These are phyloP conservation scores for Canavalia gladiata DNA, from an alignment of 306 rosid species.

Conservation along the genomic window DNA sequence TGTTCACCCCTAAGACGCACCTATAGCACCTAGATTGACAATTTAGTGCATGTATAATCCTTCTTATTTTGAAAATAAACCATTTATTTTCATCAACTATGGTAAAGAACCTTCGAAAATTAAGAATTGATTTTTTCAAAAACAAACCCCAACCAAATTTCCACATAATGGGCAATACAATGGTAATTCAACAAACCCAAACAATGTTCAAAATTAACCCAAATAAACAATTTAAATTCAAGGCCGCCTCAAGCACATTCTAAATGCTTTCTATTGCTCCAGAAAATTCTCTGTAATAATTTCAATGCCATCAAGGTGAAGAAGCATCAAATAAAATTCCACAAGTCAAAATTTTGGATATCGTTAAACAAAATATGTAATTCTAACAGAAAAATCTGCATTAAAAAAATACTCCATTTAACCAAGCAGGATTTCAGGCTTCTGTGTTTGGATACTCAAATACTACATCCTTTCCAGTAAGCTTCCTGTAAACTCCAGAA, in stretches of 20 bases:
- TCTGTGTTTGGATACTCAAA: conserved; percentile 67
- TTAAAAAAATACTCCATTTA: background rate
- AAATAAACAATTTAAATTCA: conserved; percentile 13
- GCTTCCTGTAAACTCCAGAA: conserved; percentile 72
- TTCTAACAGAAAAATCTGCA: background rate
- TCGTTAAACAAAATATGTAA: background rate
- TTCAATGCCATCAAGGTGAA: conserved; percentile 5
- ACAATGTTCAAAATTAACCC: background rate
- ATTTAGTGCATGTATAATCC: background rate
- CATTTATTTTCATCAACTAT: background rate
- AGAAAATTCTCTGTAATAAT: conserved; percentile 5
- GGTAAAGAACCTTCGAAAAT: background rate
- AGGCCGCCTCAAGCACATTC: background rate
- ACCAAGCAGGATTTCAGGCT: conserved; percentile 42
- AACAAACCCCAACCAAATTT: background rate
- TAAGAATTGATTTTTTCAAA: background rate
- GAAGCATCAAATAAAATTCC: conserved; percentile 17
- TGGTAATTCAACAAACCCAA: background rate
- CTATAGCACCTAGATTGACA: background rate
- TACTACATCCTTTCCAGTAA: conserved; percentile 65
- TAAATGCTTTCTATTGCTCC: background rate
- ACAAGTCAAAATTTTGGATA: conserved; percentile 44
- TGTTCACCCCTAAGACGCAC: background rate
- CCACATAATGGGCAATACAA: background rate
- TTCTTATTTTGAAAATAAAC: background rate